These are phyloP conservation scores for Allantophomopsis lycopodina DNA, from an alignment of 2,329 filamentous ascomycete species.

Conservation along the genomic window DNA sequence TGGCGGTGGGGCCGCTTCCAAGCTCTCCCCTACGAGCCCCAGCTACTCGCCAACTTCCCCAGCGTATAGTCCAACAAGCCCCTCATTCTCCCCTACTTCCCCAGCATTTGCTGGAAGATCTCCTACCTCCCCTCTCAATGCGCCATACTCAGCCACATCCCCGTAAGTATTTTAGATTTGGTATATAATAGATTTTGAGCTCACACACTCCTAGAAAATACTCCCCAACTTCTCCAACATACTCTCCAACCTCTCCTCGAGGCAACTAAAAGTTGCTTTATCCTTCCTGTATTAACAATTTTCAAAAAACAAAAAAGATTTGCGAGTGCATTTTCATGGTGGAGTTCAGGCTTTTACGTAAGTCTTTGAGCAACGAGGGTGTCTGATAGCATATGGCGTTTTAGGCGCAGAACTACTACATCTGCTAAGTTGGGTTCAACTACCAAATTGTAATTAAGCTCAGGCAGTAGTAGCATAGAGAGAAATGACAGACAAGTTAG, in stretches of 20 bases:
- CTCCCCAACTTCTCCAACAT: background rate
- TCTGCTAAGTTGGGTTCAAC: no score
- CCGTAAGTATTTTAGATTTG: background rate
- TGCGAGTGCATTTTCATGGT: background rate
- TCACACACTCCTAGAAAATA: background rate
- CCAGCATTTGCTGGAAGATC: constrained; percentile 3
- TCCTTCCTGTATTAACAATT: constrained; percentile 1
- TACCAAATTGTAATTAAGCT: no score
- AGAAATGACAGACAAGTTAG: no score
- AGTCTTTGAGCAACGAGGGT: background rate
- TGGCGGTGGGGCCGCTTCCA: constrained; percentile 5
- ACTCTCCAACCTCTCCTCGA: background rate
- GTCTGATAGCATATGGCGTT: background rate
- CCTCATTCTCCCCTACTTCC: constrained; percentile 10
- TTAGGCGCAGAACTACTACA: background rate
- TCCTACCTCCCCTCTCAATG: constrained; percentile 1
- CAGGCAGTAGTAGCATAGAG: no score
- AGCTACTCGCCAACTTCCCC: constrained; percentile 12
- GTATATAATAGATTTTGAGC: background rate
- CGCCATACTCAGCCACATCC: background rate
- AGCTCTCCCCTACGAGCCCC: constrained; percentile 21
- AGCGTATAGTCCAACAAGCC: constrained; percentile 15
- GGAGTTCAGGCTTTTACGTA: background rate
- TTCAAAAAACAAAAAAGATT: background rate
- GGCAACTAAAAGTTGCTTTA: background rate